Evolutionary conservation across 148 eudicot genomes (phyloP).

Genomic region (Simmondsia chinensis): DNA sequence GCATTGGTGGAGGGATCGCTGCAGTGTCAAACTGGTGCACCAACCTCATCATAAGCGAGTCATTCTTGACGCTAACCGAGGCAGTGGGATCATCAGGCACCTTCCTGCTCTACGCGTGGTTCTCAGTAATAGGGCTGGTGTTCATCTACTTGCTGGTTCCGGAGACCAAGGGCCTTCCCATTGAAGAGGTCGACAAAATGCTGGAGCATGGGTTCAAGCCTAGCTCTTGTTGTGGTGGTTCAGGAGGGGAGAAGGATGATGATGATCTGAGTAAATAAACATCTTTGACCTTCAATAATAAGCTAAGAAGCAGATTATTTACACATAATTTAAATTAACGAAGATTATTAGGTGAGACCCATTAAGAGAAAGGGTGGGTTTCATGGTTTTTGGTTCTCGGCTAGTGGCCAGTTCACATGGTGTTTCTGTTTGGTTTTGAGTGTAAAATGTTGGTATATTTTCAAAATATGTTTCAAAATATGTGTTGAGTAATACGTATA

Average conservation of each 20-base stretch:
- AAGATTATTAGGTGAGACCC: too few species aligned
- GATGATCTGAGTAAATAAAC: too few species aligned
- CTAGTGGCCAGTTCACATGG: too few species aligned
- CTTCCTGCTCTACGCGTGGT: constrained; percentile 40
- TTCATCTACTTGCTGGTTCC: constrained; percentile 43
- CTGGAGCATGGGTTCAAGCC: constrained; percentile 41
- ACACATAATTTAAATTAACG: too few species aligned
- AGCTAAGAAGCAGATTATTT: too few species aligned
- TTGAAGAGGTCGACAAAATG: constrained; percentile 63
- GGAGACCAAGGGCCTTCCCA: constrained; percentile 52
- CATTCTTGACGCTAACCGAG: constrained; percentile 45
- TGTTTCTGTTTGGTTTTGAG: too few species aligned
- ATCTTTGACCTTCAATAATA: too few species aligned
- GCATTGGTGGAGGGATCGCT: constrained; percentile 55
- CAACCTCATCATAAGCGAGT: constrained; percentile 40
- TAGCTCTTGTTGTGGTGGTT: constrained; percentile 9
- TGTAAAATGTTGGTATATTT: too few species aligned
- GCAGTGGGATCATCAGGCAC: constrained; percentile 35
- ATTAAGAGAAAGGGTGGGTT: too few species aligned
- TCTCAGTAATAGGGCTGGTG: constrained; percentile 32
- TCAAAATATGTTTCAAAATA: too few species aligned
- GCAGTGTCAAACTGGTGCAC: constrained; percentile 53
- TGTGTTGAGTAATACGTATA: too few species aligned
- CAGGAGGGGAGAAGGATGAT: constrained; percentile 1
- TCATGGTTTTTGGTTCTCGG: too few species aligned